Conservation (phyloP, 1,139 yeast species). For the Hyphopichia fennica region DNA sequence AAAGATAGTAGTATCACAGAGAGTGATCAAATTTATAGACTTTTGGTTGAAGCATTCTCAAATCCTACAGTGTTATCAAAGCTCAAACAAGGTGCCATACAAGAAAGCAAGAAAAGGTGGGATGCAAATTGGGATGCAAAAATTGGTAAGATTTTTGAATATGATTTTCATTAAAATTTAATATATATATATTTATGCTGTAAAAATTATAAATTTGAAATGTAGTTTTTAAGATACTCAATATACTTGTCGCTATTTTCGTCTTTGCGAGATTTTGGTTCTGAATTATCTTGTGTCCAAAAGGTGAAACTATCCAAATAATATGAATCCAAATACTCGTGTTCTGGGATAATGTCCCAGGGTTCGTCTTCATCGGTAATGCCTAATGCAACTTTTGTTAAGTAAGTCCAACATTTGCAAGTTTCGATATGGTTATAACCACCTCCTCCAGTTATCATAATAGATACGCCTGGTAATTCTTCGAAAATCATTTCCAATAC, state of each 20-base stretch:
- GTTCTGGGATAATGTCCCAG: conserved; percentile 55
- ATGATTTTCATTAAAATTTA: conserved; percentile 5
- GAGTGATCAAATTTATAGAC: conserved; percentile 50
- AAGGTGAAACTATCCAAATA: conserved; percentile 49
- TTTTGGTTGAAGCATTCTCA: conserved; percentile 47
- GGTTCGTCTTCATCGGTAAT: conserved; percentile 9
- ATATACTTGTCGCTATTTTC: conserved; percentile 31
- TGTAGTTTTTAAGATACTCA: conserved; percentile 6
- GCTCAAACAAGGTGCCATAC: conserved; percentile 66
- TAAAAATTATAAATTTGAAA: conserved; percentile 6
- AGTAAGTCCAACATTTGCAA: conserved; percentile 64
- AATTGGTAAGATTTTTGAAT: conserved; percentile 20
- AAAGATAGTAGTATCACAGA: conserved; percentile 44
- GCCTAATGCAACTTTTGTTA: conserved; percentile 42
- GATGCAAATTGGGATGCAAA: conserved; percentile 63
- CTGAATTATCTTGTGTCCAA: conserved; percentile 38
- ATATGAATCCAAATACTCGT: conserved; percentile 43
- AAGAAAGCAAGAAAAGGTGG: conserved; percentile 73
- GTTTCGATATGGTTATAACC: conserved; percentile 68
- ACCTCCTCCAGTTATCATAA: conserved; percentile 70
- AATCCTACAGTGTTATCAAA: conserved; percentile 30
- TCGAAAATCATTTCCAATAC: conserved; percentile 34
- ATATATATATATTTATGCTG: background rate
- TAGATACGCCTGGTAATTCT: conserved; percentile 25
- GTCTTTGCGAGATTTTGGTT: conserved; percentile 37